Percentiles rank a stretch among this genome's conserved stretches.
These are phyloP conservation scores for Dalechampia spathulata DNA, from an alignment of 441 rosid species.

Conservation along the genomic window DNA sequence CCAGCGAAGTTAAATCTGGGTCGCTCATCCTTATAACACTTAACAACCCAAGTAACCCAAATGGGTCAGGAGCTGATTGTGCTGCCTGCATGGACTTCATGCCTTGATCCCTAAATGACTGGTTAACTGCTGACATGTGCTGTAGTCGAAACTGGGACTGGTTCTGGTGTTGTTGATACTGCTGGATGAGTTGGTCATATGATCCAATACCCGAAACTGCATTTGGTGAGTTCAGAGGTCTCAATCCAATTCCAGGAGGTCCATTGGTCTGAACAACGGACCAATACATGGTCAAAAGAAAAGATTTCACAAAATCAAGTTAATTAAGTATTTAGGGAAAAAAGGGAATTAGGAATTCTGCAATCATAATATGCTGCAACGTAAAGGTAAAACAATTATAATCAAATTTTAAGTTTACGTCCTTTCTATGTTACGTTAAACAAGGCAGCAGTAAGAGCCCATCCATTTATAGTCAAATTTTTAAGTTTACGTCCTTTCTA, in stretches of 20 bases:
- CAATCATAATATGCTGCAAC: not conserved
- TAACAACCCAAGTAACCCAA: constrained; percentile 82
- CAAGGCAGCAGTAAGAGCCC: not conserved
- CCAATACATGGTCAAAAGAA: constrained; percentile 10
- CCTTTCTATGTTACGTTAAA: not conserved
- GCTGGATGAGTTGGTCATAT: constrained; percentile 75
- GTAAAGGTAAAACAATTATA: not conserved
- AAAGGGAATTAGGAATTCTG: too few relatives aligned
- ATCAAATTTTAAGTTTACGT: not conserved
- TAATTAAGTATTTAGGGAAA: not conserved
- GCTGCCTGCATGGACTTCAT: constrained; percentile 57
- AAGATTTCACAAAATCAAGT: not conserved
- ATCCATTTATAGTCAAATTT: not conserved
- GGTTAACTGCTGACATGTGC: constrained; percentile 70
- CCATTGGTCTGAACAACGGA: constrained; percentile 55
- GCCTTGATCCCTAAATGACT: constrained; percentile 81
- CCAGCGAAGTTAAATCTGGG: constrained; percentile 81
- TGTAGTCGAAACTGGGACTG: constrained; percentile 80
- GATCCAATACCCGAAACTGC: constrained; percentile 56
- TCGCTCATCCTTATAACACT: constrained; percentile 71
- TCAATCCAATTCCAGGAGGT: constrained; percentile 73
- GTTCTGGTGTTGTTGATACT: constrained; percentile 80
- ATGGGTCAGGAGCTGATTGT: constrained; percentile 75
- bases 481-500: too few relatives aligned
- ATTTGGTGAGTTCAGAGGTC: constrained; percentile 75